These are phyloP conservation scores for Anastatica hierochuntica DNA, from an alignment of 345 rosid species.

Conservation along the genomic window DNA sequence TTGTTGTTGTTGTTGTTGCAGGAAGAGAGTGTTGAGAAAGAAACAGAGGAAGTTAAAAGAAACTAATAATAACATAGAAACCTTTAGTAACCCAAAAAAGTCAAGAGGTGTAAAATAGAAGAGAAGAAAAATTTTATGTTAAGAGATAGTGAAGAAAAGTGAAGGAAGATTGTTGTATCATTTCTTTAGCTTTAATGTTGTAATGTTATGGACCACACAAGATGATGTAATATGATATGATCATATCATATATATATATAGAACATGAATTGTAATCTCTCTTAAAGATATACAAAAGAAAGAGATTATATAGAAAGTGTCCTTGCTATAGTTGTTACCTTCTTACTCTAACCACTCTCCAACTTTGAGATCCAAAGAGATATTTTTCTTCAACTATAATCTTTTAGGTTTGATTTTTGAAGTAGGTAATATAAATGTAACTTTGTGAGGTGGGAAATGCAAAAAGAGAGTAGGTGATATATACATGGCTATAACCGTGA, in stretches of 20 bases:
- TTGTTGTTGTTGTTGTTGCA: constrained; percentile 11
- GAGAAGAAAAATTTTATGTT: too few relatives aligned
- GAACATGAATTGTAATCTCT: constrained; percentile 28
- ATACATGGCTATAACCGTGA: constrained; percentile 17
- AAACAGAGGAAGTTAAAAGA: constrained; percentile 4
- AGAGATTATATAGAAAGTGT: constrained; percentile 23
- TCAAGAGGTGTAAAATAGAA: too few relatives aligned
- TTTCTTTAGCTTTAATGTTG: constrained; percentile 25
- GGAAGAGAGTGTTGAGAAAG: too few relatives aligned
- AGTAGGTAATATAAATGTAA: constrained; percentile 3
- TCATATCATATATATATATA: constrained; percentile 23
- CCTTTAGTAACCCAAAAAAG: constrained; percentile 14
- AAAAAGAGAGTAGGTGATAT: constrained; percentile 10
- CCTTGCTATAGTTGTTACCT: constrained; percentile 19
- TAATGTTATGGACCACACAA: constrained; percentile 30
- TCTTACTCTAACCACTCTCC: constrained; percentile 20
- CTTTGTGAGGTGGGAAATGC: constrained; percentile 22
- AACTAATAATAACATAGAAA: constrained; percentile 27
- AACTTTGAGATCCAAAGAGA: neutral
- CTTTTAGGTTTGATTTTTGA: too few relatives aligned
- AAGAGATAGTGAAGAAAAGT: constrained; percentile 14
- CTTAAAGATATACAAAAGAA: constrained; percentile 13
- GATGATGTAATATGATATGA: constrained; percentile 22
- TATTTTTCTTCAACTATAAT: too few relatives aligned
- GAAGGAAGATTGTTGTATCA: constrained; percentile 23